A percentile compares a stretch with the other conserved stretches of the same genome.
Conservation (phyloP, 441 rosid genomes). For the Bruguiera hainesii region DNA sequence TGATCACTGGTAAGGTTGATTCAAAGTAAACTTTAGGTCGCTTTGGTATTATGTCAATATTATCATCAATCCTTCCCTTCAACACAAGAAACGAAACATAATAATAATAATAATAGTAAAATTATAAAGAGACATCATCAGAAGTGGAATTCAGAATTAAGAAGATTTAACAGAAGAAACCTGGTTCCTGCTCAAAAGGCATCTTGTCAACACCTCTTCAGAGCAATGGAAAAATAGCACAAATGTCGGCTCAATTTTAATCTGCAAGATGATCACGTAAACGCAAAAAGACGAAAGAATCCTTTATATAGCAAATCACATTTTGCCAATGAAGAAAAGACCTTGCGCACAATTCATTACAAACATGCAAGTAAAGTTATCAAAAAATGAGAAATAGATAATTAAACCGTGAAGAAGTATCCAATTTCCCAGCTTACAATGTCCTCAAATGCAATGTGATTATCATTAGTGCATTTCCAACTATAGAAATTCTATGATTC, state of each 20-base stretch:
- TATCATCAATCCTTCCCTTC: constrained; percentile 58
- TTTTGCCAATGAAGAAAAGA: too few species aligned
- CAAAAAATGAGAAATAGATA: background rate
- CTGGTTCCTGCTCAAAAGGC: constrained; percentile 47
- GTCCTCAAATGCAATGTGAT: constrained; percentile 42
- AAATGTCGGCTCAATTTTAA: constrained; percentile 45
- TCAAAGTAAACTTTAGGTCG: constrained; percentile 46
- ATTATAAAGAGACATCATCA: background rate
- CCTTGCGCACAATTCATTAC: background rate
- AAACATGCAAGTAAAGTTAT: background rate
- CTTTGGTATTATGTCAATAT: constrained; percentile 45
- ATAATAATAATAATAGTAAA: background rate
- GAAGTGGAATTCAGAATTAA: background rate
- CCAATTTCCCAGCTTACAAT: constrained; percentile 29
- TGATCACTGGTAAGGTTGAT: constrained; percentile 44
- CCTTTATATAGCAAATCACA: too few species aligned
- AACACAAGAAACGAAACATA: background rate
- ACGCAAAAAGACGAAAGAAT: too few species aligned
- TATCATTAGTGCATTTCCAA: constrained; percentile 3
- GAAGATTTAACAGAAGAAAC: constrained; percentile 12
- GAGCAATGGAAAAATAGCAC: constrained; percentile 54
- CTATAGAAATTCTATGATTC: background rate
- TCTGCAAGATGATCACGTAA: constrained; percentile 22
- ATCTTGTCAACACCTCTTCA: constrained; percentile 45
- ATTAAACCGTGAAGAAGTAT: background rate